phyloP scores from a whole-genome alignment of 129 eudicot species.

The Flaveria brownii region DNA sequence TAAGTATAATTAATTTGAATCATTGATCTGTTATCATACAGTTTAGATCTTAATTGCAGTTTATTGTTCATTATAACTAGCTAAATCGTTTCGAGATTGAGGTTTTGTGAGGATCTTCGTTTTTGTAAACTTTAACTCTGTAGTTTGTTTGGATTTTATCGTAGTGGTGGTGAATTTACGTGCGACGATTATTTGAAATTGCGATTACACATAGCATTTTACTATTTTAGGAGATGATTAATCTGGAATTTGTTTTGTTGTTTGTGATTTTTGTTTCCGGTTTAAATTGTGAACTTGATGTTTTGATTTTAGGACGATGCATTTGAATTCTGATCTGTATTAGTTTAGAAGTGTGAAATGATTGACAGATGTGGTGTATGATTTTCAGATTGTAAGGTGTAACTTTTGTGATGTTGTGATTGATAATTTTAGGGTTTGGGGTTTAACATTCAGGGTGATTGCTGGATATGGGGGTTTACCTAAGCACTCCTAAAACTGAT shows the following conservation, averaged over 20 bases:
- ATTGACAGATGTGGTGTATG: constrained; percentile 3
- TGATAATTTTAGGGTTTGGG: constrained; percentile 20
- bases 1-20: not conserved
- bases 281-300: not conserved
- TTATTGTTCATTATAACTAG: not conserved
- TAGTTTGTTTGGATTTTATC: not conserved
- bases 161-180: not conserved
- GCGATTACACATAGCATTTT: constrained; percentile 9
- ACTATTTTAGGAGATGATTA: not conserved
- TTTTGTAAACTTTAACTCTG: not conserved
- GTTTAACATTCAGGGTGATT: constrained; percentile 29
- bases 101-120: constrained; percentile 5
- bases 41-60: constrained; percentile 23
- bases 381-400: not conserved
- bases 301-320: not conserved
- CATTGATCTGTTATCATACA: not conserved
- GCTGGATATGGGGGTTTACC: constrained; percentile 70
- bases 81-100: constrained; percentile 10
- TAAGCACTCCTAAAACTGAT: constrained; percentile 79
- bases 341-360: constrained; percentile 8
- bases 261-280: no score
- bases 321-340: constrained; percentile 4
- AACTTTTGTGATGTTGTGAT: not conserved
- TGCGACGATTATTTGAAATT: no score
- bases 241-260: no score